Evolutionary conservation across 129 eudicot genomes (phyloP).

Genomic region (Sambucus nigra): DNA sequence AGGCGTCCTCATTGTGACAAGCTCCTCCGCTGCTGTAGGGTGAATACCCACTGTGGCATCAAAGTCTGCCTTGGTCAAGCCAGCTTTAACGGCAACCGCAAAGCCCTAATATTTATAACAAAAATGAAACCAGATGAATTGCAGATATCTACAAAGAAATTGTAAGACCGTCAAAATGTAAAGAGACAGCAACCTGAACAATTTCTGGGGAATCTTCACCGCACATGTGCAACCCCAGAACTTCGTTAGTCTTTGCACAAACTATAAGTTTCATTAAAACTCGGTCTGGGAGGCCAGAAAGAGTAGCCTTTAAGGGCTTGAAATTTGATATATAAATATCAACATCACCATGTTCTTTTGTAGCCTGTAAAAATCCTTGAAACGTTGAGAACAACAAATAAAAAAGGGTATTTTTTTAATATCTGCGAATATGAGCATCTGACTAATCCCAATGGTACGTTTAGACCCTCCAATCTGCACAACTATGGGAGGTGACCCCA

Average conservation of each 20-base stretch:
- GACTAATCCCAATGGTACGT: too few species aligned
- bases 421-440: too few species aligned
- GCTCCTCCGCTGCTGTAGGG: constrained; percentile 97
- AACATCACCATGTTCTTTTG: constrained; percentile 68
- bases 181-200: constrained; percentile 52
- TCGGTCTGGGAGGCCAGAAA: constrained; percentile 94
- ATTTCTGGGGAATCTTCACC: constrained; percentile 97
- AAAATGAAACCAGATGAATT: neutral
- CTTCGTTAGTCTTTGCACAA: constrained; percentile 73
- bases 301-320: constrained; percentile 95
- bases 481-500: too few species aligned
- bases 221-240: constrained; percentile 87
- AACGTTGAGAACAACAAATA: constrained; percentile 10
- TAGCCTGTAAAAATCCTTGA: constrained; percentile 46
- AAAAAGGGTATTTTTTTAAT: too few species aligned
- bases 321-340: constrained; percentile 77
- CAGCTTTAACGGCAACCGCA: constrained; percentile 95
- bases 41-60: constrained; percentile 90
- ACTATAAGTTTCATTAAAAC: constrained; percentile 89
- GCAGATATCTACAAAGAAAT: neutral
- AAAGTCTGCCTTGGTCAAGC: constrained; percentile 89
- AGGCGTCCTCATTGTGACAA: constrained; percentile 96
- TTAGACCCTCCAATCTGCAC: too few species aligned
- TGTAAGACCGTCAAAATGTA: constrained; percentile 2
- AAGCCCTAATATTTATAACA: constrained; percentile 54